Conservation (phyloP, 139 green algal species). For the Chlamydomonas sp. region DNA sequence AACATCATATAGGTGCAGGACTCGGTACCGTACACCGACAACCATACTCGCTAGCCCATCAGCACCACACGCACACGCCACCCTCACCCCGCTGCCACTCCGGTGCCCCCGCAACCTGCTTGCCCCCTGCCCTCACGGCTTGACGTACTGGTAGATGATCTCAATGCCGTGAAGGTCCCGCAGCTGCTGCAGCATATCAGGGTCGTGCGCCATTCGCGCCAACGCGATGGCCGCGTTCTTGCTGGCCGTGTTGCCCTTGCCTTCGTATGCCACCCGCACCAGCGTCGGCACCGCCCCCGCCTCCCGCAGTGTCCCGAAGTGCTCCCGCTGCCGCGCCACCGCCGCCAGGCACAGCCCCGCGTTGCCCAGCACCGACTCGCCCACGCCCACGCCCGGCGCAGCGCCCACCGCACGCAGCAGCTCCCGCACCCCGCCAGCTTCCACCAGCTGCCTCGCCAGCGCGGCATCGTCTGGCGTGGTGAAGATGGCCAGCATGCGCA, state of each 20-base stretch:
- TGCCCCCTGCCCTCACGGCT: conserved; percentile 18
- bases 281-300: conserved; percentile 53
- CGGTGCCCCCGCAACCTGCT: neutral
- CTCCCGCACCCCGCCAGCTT: neutral
- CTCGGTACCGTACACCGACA: too few relatives aligned
- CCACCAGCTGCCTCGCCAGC: conserved; percentile 4
- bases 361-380: conserved; percentile 56
- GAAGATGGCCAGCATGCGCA: conserved; percentile 42
- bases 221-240: conserved; percentile 77
- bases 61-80: too few relatives aligned
- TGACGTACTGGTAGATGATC: conserved; percentile 68
- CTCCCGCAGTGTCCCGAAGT: conserved; percentile 21
- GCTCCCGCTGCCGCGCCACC: conserved; percentile 28
- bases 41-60: too few relatives aligned
- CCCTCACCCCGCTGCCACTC: too few relatives aligned
- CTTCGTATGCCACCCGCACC: conserved; percentile 56
- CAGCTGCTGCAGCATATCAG: conserved; percentile 54
- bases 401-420: conserved; percentile 2
- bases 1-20: too few relatives aligned
- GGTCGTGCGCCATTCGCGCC: conserved; percentile 62
- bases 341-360: conserved; percentile 48
- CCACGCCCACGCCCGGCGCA: neutral
- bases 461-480: conserved; percentile 11
- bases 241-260: conserved; percentile 44
- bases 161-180: conserved; percentile 74